These are phyloP conservation scores for Wickerhamomyces ciferrii DNA, from an alignment of 805 yeast genomes.

Conservation along the genomic window DNA sequence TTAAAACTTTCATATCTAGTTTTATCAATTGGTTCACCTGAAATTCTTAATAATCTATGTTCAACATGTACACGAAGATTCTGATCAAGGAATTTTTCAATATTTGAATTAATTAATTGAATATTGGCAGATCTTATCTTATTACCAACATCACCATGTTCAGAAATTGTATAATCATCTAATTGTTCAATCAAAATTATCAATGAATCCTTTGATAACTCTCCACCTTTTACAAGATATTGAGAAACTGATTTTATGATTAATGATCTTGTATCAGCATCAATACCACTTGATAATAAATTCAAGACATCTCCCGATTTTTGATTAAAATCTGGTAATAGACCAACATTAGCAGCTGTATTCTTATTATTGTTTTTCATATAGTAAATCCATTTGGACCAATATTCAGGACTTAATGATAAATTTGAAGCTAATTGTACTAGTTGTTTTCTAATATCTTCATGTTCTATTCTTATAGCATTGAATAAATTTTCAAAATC, in stretches of 20 bases:
- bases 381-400: conserved; percentile 29
- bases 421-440: conserved; percentile 10
- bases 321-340: conserved; percentile 7
- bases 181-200: conserved; percentile 32
- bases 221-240: conserved; percentile 1
- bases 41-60: conserved; percentile 42
- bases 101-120: conserved; percentile 28
- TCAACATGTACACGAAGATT: conserved; percentile 17
- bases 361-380: conserved; percentile 33
- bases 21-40: conserved; percentile 60
- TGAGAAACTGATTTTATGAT: conserved; percentile 13
- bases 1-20: conserved; percentile 38
- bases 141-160: conserved; percentile 91
- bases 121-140: conserved; percentile 54
- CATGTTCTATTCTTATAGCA: conserved; percentile 13
- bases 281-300: conserved; percentile 18
- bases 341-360: conserved; percentile 32
- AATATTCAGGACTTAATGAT: conserved; percentile 1
- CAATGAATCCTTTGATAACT: conserved; percentile 1
- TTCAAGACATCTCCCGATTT: conserved; percentile 7
- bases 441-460: conserved; percentile 5
- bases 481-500: conserved; percentile 16
- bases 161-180: conserved; percentile 73
- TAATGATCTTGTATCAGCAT: conserved; percentile 10
- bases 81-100: conserved; percentile 6